Conservation (phyloP, 345 rosid species). For the Syzygium grande region DNA sequence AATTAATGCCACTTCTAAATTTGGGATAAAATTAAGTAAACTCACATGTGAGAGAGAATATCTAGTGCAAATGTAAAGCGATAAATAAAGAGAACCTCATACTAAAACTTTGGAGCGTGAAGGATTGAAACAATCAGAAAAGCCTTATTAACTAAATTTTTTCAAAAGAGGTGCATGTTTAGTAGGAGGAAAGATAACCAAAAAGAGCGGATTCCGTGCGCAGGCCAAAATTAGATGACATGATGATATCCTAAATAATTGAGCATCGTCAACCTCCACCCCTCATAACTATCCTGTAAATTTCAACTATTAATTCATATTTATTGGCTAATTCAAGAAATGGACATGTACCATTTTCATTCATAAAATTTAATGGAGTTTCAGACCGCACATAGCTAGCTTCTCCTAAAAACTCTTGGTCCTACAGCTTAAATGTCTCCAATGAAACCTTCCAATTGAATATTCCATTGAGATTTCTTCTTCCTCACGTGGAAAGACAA, state of each 20-base stretch:
- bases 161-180: background rate
- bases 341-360: too few relatives aligned
- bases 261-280: too few relatives aligned
- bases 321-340: too few relatives aligned
- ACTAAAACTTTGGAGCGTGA: background rate
- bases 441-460: background rate
- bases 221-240: background rate
- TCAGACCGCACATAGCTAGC: constrained; percentile 47
- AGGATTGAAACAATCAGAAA: background rate
- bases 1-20: too few relatives aligned
- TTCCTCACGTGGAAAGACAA: too few relatives aligned
- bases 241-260: too few relatives aligned
- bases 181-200: background rate
- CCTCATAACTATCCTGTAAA: too few relatives aligned
- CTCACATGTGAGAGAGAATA: background rate
- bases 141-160: background rate
- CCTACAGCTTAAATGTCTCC: constrained; percentile 1
- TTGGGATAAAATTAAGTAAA: too few relatives aligned
- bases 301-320: too few relatives aligned
- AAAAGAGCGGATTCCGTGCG: background rate
- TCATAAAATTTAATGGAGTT: too few relatives aligned
- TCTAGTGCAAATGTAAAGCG: background rate
- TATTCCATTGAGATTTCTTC: background rate
- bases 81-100: background rate
- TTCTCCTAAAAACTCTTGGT: constrained; percentile 60